phyloP scores from a whole-genome alignment of 78 protist genomes.

The Polysphondylium violaceum region DNA sequence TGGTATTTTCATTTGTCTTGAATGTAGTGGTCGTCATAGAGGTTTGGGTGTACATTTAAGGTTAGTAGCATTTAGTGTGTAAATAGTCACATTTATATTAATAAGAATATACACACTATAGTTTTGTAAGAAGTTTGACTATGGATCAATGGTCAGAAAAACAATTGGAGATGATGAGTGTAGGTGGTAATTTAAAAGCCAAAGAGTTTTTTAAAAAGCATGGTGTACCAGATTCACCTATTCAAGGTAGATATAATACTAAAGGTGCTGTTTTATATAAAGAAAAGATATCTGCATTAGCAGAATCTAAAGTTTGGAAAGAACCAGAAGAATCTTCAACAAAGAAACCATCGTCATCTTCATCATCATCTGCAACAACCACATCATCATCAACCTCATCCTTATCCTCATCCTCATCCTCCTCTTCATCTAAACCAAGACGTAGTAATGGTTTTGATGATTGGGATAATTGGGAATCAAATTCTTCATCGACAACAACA shows the following conservation, averaged over 20 bases:
- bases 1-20: conserved; percentile 92
- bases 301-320: conserved; percentile 53
- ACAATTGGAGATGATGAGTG: conserved; percentile 74
- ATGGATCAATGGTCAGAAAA: conserved; percentile 82
- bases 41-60: conserved; percentile 91
- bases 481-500: not conserved
- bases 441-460: conserved; percentile 4
- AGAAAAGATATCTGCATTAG: conserved; percentile 56
- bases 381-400: not conserved
- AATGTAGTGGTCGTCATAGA: conserved; percentile 90
- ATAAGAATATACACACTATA: not conserved
- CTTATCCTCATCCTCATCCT: not conserved
- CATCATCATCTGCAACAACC: not conserved
- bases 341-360: not conserved
- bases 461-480: conserved; percentile 21
- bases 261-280: conserved; percentile 45
- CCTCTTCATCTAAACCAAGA: not conserved
- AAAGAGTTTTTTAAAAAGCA: conserved; percentile 80
- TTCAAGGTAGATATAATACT: conserved; percentile 52
- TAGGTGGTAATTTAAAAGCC: conserved; percentile 80
- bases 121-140: conserved; percentile 79
- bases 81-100: not conserved
- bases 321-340: conserved; percentile 32
- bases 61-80: too few relatives aligned
- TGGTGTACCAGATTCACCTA: conserved; percentile 64